Base-by-base conservation (phyloP, 2,329 filamentous ascomycete genomes). In the Bipolaris zeicola region DNA sequence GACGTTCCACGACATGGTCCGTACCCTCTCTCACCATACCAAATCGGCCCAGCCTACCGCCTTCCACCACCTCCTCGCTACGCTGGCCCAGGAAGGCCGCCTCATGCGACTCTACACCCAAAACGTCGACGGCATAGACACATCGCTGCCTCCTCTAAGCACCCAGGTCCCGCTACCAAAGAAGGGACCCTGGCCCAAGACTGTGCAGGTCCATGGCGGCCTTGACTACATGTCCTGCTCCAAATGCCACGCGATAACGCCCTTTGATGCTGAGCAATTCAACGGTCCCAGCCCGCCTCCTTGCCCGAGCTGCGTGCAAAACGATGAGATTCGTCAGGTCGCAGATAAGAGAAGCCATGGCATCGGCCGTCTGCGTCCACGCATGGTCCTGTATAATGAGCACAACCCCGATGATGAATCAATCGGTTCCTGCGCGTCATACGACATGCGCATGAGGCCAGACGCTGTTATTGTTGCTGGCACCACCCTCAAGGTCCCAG, bases 311-410 rank as follows among this genome's bases (percentile, higher is more conserved):
- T 99, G 95, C 75, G 84, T 87, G 50, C 85, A 85, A 60, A 85
- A 87, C 55, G 94, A 99, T 71, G 78, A 86, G 55, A 85, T 93
- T 45, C 90, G 95, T 68, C 90, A 89, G 14, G 82, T 87, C 60
- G 90, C 88, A 11, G 92, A 93, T 46, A 94, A 96, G 77, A 87
- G 95, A 57, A 96, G 93, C 71, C 95, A 97, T 70, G 95, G 95
- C 1, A 90, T 99, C 67, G 95, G 95, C 39, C 87, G 91, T 59
- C 80, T 99, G 61, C 87, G 95, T 20, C 95, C 95, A 20, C 87
- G 95, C 55, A 97, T 99, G 80, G 94, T 98, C 4, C 83, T 99
- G 8, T 99, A 99, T 80, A 97, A 98, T 73, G 95, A 99, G 76
- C 89, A 91, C 74, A 97, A 98, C 72, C 95, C 95, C 0, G 95